Evolutionary conservation across 495 filamentous ascomycete genomes (phyloP).

Genomic region (Penicillium cinerascens): DNA sequence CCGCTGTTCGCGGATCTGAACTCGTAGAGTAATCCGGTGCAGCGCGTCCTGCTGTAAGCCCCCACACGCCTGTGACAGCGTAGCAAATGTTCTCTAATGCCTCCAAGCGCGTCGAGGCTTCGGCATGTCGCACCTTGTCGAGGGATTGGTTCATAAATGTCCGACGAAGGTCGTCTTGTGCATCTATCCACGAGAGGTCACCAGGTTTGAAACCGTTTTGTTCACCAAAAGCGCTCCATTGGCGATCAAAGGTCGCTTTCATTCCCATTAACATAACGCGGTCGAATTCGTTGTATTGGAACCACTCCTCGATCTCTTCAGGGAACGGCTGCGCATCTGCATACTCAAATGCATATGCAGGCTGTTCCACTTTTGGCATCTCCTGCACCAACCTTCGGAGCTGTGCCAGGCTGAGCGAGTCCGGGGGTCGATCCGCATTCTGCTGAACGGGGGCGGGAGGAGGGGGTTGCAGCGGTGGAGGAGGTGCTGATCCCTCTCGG

Average conservation of each 20-base stretch:
- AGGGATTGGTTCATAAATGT: conserved; percentile 44
- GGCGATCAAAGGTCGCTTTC: conserved; percentile 66
- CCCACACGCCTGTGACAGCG: conserved; percentile 73
- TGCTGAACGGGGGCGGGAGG: conserved; percentile 52
- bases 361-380: conserved; percentile 70
- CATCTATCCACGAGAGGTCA: conserved; percentile 49
- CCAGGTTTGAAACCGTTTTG: conserved; percentile 22
- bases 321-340: conserved; percentile 73
- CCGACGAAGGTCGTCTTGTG: conserved; percentile 39
- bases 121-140: conserved; percentile 41
- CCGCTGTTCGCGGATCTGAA: conserved; percentile 20
- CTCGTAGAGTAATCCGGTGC: conserved; percentile 27
- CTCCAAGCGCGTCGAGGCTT: conserved; percentile 54
- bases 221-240: conserved; percentile 52
- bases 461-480: conserved; percentile 56
- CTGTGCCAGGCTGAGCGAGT: conserved; percentile 81
- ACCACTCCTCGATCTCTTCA: conserved; percentile 96
- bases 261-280: conserved; percentile 62
- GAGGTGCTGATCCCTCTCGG: conserved; percentile 55
- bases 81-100: conserved; percentile 76
- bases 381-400: conserved; percentile 76
- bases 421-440: conserved; percentile 48
- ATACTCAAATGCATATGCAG: conserved; percentile 93
- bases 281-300: conserved; percentile 80
- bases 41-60: conserved; percentile 58